Conservation (phyloP, 2,329 filamentous ascomycete genomes). For the Hymenoscyphus infarciens region DNA sequence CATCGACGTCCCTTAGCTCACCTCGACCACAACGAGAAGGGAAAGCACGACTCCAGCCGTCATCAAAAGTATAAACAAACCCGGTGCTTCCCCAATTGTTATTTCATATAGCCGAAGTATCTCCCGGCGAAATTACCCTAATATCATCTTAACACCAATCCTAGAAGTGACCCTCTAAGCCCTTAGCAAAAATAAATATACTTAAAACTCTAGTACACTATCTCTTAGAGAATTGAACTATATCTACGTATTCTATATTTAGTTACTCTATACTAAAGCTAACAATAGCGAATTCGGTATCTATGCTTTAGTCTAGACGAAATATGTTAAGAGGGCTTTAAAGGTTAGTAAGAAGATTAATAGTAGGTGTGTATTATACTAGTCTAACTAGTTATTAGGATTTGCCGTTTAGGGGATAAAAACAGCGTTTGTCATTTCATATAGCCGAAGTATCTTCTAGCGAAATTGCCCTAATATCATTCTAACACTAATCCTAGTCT, state of each 20-base stretch:
- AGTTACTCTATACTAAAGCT: too few species aligned
- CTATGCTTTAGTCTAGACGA: conserved; percentile 55
- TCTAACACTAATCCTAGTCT: too few species aligned
- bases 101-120: neutral
- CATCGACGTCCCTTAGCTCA: too few species aligned
- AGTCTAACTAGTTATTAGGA: conserved; percentile 31
- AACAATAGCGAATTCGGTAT: conserved; percentile 65
- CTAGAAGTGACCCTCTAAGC: conserved; percentile 11
- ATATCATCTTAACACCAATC: conserved; percentile 19
- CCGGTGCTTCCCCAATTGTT: too few species aligned
- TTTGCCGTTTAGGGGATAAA: conserved; percentile 63
- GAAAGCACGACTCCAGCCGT: too few species aligned
- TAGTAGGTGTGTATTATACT: conserved; percentile 39
- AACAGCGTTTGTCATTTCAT: too few species aligned
- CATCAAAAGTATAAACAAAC: too few species aligned
- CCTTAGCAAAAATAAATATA: conserved; percentile 13
- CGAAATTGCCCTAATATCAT: too few species aligned
- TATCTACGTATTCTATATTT: too few species aligned
- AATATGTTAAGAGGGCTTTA: conserved; percentile 46
- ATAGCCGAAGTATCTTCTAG: too few species aligned
- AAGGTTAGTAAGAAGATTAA: conserved; percentile 58
- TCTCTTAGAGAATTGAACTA: neutral
- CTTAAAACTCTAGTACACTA: conserved; percentile 12
- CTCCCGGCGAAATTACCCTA: conserved; percentile 11
- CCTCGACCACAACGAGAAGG: too few species aligned